phyloP scores from a whole-genome alignment of 768 basidiomycete species.

The Mycena filopes region DNA sequence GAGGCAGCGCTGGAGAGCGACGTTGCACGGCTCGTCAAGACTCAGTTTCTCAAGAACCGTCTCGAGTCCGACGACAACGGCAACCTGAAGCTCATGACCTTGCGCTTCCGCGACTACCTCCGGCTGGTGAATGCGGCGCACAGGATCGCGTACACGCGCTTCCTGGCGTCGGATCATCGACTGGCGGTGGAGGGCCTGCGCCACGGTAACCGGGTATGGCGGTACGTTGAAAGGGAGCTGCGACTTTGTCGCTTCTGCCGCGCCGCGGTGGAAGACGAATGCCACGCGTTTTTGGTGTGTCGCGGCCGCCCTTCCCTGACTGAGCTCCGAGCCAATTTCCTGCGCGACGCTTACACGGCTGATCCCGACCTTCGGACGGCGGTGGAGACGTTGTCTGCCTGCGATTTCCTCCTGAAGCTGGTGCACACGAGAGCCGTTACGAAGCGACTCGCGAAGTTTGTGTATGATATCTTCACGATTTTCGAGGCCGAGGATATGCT shows the following conservation, averaged over 20 bases:
- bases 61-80: not conserved
- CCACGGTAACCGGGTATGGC: not conserved
- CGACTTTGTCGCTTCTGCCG: slow-evolving; percentile 10
- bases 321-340: not conserved
- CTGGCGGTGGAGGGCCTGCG: slow-evolving; percentile 8
- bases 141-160: not conserved
- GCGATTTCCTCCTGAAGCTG: too few species aligned
- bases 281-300: slow-evolving; percentile 10
- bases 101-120: slow-evolving; percentile 5
- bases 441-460: too few species aligned
- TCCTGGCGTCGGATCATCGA: slow-evolving; percentile 9
- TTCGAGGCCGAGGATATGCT: too few species aligned
- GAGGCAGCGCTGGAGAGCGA: not conserved
- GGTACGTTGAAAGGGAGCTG: not conserved
- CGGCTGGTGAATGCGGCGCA: not conserved
- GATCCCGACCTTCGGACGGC: too few species aligned
- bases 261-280: slow-evolving; percentile 7
- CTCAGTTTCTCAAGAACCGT: not conserved
- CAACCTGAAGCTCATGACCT: not conserved
- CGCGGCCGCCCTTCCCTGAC: not conserved
- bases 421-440: too few species aligned
- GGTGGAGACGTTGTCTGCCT: too few species aligned
- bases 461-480: too few species aligned
- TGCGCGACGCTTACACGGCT: slow-evolving; percentile 11
- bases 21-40: not conserved